phyloP scores from a whole-genome alignment of 1,139 yeast species.

The Candida sp. region DNA sequence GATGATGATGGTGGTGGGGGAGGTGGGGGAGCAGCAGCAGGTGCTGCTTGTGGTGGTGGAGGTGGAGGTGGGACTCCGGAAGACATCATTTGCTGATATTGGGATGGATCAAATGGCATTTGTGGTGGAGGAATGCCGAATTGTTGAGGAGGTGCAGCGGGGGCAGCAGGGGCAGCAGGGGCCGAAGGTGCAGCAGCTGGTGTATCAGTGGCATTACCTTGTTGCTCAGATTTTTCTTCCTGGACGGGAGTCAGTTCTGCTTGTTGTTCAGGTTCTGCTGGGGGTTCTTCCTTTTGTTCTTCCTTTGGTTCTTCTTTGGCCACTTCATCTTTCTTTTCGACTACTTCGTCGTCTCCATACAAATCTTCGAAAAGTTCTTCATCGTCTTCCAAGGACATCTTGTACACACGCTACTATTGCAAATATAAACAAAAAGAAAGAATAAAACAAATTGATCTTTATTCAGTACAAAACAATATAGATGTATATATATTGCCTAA shows the following conservation, averaged over 20 bases:
- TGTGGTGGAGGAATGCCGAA: constrained; percentile 9
- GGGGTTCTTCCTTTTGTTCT: constrained; percentile 12
- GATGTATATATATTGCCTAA: constrained; percentile 1
- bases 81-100: constrained; percentile 15
- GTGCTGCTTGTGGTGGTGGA: constrained; percentile 44
- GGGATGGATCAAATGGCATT: constrained; percentile 14
- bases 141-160: background rate
- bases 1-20: constrained; percentile 28
- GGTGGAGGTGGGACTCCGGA: constrained; percentile 14
- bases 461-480: constrained; percentile 1
- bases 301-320: constrained; percentile 9
- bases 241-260: background rate
- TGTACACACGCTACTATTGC: constrained; percentile 5
- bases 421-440: constrained; percentile 7
- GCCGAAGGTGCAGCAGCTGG: constrained; percentile 6
- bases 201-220: background rate
- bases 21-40: constrained; percentile 4
- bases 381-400: constrained; percentile 65
- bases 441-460: background rate
- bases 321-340: constrained; percentile 1
- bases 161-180: constrained; percentile 6
- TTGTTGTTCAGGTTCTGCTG: constrained; percentile 10
- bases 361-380: constrained; percentile 85
- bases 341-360: constrained; percentile 39
- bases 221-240: constrained; percentile 1